Percentiles rank a stretch among this genome's conserved stretches.
Conservation (phyloP, 768 basidiomycete species). For the Tulasnella sp. region DNA sequence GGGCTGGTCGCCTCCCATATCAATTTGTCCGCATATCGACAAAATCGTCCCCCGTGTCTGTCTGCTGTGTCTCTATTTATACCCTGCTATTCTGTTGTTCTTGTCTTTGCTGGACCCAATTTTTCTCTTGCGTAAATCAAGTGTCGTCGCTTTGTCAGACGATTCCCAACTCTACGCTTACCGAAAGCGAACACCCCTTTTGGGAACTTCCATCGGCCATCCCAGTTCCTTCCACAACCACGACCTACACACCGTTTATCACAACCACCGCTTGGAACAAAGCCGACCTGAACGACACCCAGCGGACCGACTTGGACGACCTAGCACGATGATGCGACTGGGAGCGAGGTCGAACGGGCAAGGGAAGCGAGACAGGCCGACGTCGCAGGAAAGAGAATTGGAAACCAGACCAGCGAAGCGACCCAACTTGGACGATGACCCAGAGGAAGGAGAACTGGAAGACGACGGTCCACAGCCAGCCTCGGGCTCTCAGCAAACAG, state of each 20-base stretch:
- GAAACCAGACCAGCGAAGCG: slow-evolving; percentile 41
- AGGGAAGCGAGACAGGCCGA: not conserved
- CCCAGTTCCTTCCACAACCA: not conserved
- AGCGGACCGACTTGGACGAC: not conserved
- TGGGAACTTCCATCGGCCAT: not conserved
- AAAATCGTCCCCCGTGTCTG: not conserved
- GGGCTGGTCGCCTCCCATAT: not conserved
- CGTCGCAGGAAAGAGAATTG: slow-evolving; percentile 1
- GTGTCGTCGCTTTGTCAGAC: not conserved
- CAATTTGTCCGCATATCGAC: not conserved
- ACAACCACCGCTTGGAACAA: not conserved
- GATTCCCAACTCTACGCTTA: not conserved
- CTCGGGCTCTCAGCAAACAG: slow-evolving; percentile 4
- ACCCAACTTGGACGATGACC: slow-evolving; percentile 27
- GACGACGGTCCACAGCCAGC: slow-evolving; percentile 30
- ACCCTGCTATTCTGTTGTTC: not conserved
- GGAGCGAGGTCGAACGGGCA: not conserved
- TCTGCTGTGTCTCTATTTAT: not conserved
- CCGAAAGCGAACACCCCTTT: not conserved
- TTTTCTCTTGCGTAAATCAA: not conserved
- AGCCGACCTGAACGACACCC: not conserved
- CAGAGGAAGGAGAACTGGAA: slow-evolving; percentile 77
- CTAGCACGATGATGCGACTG: not conserved
- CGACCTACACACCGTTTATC: not conserved
- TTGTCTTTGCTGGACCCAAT: not conserved